Base-by-base conservation (phyloP, 2,329 filamentous ascomycete genomes). In the Hypoxylon sp. region DNA sequence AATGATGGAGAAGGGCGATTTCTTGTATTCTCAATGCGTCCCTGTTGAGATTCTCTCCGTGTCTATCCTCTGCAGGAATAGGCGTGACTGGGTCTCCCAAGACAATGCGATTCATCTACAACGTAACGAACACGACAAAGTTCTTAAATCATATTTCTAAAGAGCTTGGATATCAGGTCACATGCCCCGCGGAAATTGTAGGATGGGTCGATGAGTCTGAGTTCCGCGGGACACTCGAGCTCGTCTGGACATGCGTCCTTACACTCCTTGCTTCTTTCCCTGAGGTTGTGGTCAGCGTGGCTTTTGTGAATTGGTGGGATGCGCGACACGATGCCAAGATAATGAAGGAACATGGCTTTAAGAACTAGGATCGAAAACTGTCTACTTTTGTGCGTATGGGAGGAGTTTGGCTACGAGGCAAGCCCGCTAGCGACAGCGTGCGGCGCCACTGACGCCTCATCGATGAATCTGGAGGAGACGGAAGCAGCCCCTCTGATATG, bases 201-300 rank as follows among this genome's bases (percentile, higher is more conserved):
- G 35, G 35, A 37, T 37, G 35, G 35, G 35, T 37, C 13, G 4
- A 37, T 37, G 35, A 37, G n/a, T 19, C n/a, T 8, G 39, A 42
- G n/a, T 42, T 42, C 39, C 39, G 39, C 15, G 39, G 35, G 35
- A 21, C n/a, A 8, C 15, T n/a, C 10, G 39, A 44, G n/a, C 37
- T 42, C n/a, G 37, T 42, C 37, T 42, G 37, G 37, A 42, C 37
- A n/a, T 42, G 37, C n/a, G 37, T 42, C 17, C 21, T 21, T 44
- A 44, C 17, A 21, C 39, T 44, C n/a, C 11, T 44, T 21, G 39
- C 39, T 42, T 44, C 37, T 42, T 42, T 42, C 37, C 37, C 37
- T n/a, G 37, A 42, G 37, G n/a, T 17, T 42, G 37, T 42, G 37
- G 37, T 42, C 37, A 42, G 37, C n/a, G 37, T 42, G 37, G 37